Conservation (phyloP, 2,329 filamentous ascomycete genomes). For the Aspergillus hiratsukae region DNA sequence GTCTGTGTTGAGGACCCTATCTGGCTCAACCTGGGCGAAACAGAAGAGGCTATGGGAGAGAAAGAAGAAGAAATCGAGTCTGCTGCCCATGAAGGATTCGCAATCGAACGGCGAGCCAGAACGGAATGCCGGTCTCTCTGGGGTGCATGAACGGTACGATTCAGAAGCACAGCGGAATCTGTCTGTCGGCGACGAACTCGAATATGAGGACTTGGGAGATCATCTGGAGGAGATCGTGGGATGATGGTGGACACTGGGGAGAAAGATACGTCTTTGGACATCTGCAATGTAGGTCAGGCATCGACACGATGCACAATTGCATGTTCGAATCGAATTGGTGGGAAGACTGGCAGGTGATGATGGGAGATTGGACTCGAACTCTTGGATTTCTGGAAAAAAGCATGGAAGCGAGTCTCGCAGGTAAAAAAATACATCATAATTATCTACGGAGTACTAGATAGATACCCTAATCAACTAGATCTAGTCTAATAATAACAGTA, state of each 20-base stretch:
- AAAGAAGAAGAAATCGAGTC: background rate
- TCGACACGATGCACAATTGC: background rate
- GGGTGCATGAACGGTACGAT: slow-evolving; percentile 13
- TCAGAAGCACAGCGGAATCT: slow-evolving; percentile 12
- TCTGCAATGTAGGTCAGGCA: background rate
- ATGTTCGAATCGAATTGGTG: background rate
- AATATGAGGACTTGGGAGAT: background rate
- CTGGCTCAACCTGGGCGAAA: background rate
- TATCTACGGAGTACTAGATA: background rate
- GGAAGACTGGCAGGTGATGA: background rate
- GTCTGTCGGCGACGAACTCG: slow-evolving; percentile 16
- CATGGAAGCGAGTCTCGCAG: background rate
- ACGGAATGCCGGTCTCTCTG: slow-evolving; percentile 3
- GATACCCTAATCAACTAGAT: background rate
- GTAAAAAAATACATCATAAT: background rate
- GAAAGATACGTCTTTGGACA: background rate
- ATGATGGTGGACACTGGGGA: slow-evolving; percentile 3
- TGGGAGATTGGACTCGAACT: background rate
- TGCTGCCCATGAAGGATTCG: slow-evolving; percentile 1
- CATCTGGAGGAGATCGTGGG: slow-evolving; percentile 1
- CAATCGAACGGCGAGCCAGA: slow-evolving; percentile 10
- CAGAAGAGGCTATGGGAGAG: background rate
- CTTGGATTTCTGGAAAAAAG: background rate
- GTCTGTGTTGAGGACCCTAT: slow-evolving; percentile 1
- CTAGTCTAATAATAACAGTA: background rate